Base-by-base conservation (phyloP, 2,329 filamentous ascomycete genomes). In the Fusarium sp. region DNA sequence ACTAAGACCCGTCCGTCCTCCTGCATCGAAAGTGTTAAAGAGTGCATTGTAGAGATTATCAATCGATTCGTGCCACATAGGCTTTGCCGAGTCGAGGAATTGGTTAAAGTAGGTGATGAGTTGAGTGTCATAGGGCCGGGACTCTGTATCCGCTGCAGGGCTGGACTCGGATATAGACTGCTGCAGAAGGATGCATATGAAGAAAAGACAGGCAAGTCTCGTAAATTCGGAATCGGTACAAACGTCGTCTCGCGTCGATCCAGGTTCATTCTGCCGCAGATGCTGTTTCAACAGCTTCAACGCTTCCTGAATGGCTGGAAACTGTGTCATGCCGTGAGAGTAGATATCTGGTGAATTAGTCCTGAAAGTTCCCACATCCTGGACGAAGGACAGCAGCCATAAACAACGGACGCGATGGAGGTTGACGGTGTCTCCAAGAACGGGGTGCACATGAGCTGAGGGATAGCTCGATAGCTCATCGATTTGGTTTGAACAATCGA, bases 401-500 rank as follows among this genome's bases (percentile, higher is more conserved):
- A 61, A 16, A 5, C 54, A 33, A 3, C 57, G 54, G 6, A 61
- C n/a, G 0, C 44, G 39, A n/a, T 47, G 37, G 11, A 23, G 15
- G 3, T 59, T 37, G 5, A 29, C 29, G 12, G 5, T 29, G 1
- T 28, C 26, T 4, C 43, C 26, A 0, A 50, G 29, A 5, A 33
- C n/a, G 18, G 57, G 43, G 13, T 43, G 28, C 7, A 18, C 11
- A 23, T 8, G 37, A 24, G 20, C 13, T 49, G 46, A 20, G 7
- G 10, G 5, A 4, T 31, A 35, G 6, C 8, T 21, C 3, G 44
- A 57, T 0, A 61, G 20, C 3, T 59, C 57, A 33, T 59, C 35
- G 11, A 61, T 59, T 24, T 61, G 57, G 8, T 61, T 61, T 7
- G 57, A 61, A 39, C 57, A 61, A 8, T 61, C 54, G 12, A 61